A percentile compares a stretch with the other conserved stretches of the same genome.
These are phyloP conservation scores for Aspergillus sclerotioniger DNA, from an alignment of 495 filamentous ascomycete genomes.

Conservation along the genomic window DNA sequence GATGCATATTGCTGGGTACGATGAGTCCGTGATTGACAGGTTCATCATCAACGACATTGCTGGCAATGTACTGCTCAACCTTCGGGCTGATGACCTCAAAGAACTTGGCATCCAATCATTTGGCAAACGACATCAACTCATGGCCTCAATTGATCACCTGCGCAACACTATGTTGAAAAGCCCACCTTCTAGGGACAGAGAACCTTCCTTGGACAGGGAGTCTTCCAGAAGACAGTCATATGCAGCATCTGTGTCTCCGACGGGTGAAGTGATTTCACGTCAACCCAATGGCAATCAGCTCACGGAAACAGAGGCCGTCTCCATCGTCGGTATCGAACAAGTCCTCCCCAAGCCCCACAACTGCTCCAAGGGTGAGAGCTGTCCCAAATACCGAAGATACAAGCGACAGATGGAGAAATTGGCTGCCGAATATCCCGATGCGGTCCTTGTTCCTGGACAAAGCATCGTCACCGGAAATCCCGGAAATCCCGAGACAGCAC, in stretches of 20 bases:
- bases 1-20: constrained; percentile 72
- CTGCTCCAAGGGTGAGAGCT: constrained; percentile 89
- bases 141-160: constrained; percentile 77
- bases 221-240: constrained; percentile 11
- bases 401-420: constrained; percentile 66
- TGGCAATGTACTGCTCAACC: constrained; percentile 73
- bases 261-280: constrained; percentile 22
- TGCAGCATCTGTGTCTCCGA: constrained; percentile 27
- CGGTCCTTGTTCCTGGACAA: constrained; percentile 37
- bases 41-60: constrained; percentile 90
- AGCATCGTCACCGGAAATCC: constrained; percentile 62
- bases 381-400: constrained; percentile 73
- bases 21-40: constrained; percentile 69
- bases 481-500: constrained; percentile 62
- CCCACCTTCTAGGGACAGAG: not conserved
- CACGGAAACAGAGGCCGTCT: constrained; percentile 63
- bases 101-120: constrained; percentile 93
- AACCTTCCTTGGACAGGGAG: not conserved
- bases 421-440: constrained; percentile 66
- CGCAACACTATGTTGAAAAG: constrained; percentile 52
- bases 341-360: constrained; percentile 77
- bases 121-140: constrained; percentile 80
- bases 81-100: constrained; percentile 92
- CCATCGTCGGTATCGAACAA: constrained; percentile 91
- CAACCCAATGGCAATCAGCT: not conserved